These are phyloP conservation scores for Dendrobium chrysotoxum DNA, from an alignment of 106 monocot genomes.

Conservation along the genomic window DNA sequence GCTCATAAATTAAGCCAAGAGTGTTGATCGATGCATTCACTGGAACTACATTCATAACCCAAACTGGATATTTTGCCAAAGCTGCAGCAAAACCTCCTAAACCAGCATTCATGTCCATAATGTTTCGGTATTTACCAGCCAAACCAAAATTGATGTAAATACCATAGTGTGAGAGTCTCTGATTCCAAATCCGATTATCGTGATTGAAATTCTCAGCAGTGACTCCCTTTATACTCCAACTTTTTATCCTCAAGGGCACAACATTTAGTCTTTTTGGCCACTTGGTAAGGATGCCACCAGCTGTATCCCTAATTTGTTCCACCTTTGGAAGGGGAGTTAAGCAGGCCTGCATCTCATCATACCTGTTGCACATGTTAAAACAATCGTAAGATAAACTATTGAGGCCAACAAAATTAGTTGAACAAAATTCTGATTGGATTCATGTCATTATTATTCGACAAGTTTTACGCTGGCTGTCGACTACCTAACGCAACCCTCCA, in stretches of 20 bases:
- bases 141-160: slow-evolving; percentile 21
- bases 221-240: slow-evolving; percentile 38
- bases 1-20: slow-evolving; percentile 76
- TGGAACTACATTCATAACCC: slow-evolving; percentile 96
- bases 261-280: slow-evolving; percentile 61
- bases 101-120: slow-evolving; percentile 96
- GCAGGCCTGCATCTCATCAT: slow-evolving; percentile 43
- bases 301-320: slow-evolving; percentile 21
- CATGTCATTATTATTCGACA: too few species aligned
- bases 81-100: slow-evolving; percentile 86
- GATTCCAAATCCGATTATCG: slow-evolving; percentile 53
- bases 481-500: too few species aligned
- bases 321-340: slow-evolving; percentile 58
- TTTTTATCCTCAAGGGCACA: slow-evolving; percentile 58
- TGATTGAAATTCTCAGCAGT: slow-evolving; percentile 33
- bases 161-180: slow-evolving; percentile 46
- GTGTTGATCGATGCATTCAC: slow-evolving; percentile 35
- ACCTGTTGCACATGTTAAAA: slow-evolving; percentile 40
- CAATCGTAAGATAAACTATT: slow-evolving; percentile 4
- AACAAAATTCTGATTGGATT: neutral
- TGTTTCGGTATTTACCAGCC: slow-evolving; percentile 61
- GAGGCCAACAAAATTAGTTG: neutral
- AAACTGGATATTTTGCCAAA: slow-evolving; percentile 62
- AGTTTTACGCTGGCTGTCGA: too few species aligned
- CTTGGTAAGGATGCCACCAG: slow-evolving; percentile 38